Conservation (phyloP, 805 yeast genomes). For the Zygotorulaspora sp. region DNA sequence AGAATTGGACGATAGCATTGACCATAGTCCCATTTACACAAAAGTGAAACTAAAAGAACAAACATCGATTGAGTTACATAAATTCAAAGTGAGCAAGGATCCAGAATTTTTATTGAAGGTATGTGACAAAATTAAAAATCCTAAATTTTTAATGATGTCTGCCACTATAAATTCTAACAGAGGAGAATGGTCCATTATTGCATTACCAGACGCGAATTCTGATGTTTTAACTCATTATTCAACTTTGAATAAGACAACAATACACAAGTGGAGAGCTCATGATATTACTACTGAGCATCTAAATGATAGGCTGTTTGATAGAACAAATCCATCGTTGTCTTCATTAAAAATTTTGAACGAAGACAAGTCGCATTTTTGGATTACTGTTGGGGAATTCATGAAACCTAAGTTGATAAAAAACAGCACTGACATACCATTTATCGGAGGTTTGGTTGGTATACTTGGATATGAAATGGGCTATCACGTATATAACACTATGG, state of each 20-base stretch:
- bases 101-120: slow-evolving; percentile 41
- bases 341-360: slow-evolving; percentile 17
- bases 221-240: slow-evolving; percentile 60
- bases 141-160: slow-evolving; percentile 60
- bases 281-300: slow-evolving; percentile 9
- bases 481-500: slow-evolving; percentile 39
- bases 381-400: slow-evolving; percentile 28
- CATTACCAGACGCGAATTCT: slow-evolving; percentile 48
- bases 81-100: slow-evolving; percentile 13
- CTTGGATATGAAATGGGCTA: slow-evolving; percentile 86
- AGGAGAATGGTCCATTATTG: slow-evolving; percentile 85
- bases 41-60: slow-evolving; percentile 5
- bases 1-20: slow-evolving; percentile 21
- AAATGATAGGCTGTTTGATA: not conserved
- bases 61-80: slow-evolving; percentile 8
- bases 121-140: slow-evolving; percentile 43
- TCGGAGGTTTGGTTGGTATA: slow-evolving; percentile 88
- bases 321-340: not conserved
- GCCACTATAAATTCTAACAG: slow-evolving; percentile 43
- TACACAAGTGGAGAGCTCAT: slow-evolving; percentile 31
- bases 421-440: slow-evolving; percentile 57
- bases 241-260: slow-evolving; percentile 35
- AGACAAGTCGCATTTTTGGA: slow-evolving; percentile 30
- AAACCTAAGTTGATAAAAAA: slow-evolving; percentile 14
- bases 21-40: slow-evolving; percentile 23